Evolutionary conservation across 1,284 basidiomycete genomes (phyloP), one percentile per base, ranked within the genome.

Genomic region (Cryptococcus depauperatus): DNA sequence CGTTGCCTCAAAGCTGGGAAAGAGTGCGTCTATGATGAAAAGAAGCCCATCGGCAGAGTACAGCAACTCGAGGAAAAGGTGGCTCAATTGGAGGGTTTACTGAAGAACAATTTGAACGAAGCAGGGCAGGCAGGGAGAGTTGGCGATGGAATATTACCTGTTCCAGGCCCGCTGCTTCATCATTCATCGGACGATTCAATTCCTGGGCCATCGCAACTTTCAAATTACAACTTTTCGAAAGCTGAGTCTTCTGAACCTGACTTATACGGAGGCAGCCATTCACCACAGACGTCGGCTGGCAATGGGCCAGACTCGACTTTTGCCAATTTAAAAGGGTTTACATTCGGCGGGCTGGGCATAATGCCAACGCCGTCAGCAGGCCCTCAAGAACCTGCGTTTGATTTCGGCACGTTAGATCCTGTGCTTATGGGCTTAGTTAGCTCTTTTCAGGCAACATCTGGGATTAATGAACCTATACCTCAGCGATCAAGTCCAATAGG

Each of bases 21-120:
- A 37, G 61, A 62, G 46, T 69, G 66, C 37, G 54, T 61, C 7
- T 69, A 69, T 44, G 66, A 69, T 48, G 44, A 37, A 9, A 60
- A 62, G 27, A 69, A 65, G 42, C 64, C 66, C 0, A 55, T 63
- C 13, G 61, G 59, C 28, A 43, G 66, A 19, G 64, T 67, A 23
- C 60, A 62, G 48, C 59, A 62, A 46, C 53, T 69, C 22, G 66
- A 69, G 43, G 62, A 67, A 33, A 61, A 62, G 43, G 56, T 69
- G 10, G 61, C 61, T 3, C 57, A 66, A 48, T 53, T 68, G 38
- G 63, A 66, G 41, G 52, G 37, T 1, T 22, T 60, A 34, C 39
- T 63, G 26, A 49, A 43, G 35, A 28, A 38, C 11, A 50, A 35
- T 14, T 26, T 28, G 50, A 21, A n/a, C 21, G 41, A 16, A 23